Conservation (phyloP, 2,329 filamentous ascomycete species). For the Talaromyces sp. region DNA sequence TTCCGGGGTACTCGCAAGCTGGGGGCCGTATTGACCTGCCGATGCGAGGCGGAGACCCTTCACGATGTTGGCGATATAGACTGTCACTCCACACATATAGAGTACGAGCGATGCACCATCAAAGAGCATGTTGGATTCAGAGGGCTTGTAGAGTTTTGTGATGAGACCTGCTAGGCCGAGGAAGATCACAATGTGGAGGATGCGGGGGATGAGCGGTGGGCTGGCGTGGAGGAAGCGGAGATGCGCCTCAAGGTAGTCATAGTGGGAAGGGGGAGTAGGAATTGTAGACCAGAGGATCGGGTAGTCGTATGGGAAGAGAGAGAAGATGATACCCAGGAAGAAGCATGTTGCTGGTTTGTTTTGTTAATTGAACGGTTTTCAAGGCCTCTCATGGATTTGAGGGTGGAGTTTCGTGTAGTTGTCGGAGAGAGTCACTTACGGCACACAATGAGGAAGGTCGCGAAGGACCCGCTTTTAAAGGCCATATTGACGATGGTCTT, state of each 20-base stretch:
- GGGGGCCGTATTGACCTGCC: constrained; percentile 65
- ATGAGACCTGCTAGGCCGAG: constrained; percentile 88
- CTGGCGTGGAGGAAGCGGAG: constrained; percentile 88
- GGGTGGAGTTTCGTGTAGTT: constrained; percentile 5
- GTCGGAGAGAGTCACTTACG: constrained; percentile 62
- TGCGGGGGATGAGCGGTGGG: constrained; percentile 86
- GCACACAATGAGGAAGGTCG: constrained; percentile 94
- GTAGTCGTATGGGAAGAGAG: constrained; percentile 83
- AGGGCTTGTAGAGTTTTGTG: constrained; percentile 90
- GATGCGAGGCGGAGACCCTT: constrained; percentile 87
- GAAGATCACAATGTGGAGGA: constrained; percentile 90
- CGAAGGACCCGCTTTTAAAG: constrained; percentile 67
- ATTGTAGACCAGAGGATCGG: constrained; percentile 51
- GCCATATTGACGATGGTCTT: constrained; percentile 33
- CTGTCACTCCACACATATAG: constrained; percentile 82
- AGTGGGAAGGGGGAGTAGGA: constrained; percentile 62
- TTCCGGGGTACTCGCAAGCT: constrained; percentile 43
- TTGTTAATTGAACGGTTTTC: constrained; percentile 10
- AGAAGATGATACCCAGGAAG: constrained; percentile 98
- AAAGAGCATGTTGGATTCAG: constrained; percentile 94
- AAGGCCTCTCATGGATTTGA: constrained; percentile 3
- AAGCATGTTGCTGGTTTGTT: constrained; percentile 76
- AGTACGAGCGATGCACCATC: constrained; percentile 73
- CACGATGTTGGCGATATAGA: constrained; percentile 95
- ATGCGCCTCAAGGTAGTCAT: constrained; percentile 83